phyloP scores from a whole-genome alignment of 768 basidiomycete species.

The Hydnomerulius pinastri region DNA sequence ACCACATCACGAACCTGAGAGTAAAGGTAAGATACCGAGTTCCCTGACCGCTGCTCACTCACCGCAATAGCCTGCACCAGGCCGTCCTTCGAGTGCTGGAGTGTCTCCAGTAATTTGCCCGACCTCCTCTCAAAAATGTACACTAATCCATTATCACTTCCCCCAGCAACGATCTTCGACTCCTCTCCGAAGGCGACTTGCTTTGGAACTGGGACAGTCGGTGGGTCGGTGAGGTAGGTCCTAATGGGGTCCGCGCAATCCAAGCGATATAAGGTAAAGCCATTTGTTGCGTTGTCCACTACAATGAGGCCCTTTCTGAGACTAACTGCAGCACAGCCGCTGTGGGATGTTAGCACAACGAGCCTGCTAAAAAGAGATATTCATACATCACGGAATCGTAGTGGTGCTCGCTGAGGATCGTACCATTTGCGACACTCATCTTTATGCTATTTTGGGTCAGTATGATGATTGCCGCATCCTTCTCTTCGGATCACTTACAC shows the following conservation, averaged over 20 bases:
- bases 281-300: constrained; percentile 8
- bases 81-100: not conserved
- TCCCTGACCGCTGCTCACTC: not conserved
- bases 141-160: constrained; percentile 4
- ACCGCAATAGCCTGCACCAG: constrained; percentile 1
- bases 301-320: not conserved
- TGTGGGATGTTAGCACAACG: not conserved
- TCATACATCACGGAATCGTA: constrained; percentile 9
- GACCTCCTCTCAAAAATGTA: constrained; percentile 8
- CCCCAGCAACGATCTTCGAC: constrained; percentile 1
- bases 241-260: not conserved
- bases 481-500: too few species aligned
- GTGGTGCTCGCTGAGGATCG: not conserved
- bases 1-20: not conserved
- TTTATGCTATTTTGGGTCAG: constrained; percentile 3
- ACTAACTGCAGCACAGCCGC: constrained; percentile 6
- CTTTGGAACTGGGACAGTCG: not conserved
- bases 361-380: not conserved
- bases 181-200: constrained; percentile 13
- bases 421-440: constrained; percentile 2
- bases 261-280: constrained; percentile 7
- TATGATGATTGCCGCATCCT: too few species aligned
- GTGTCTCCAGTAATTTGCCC: not conserved
- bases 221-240: constrained; percentile 1
- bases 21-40: not conserved